These are phyloP conservation scores for Oryza brachyantha DNA, from an alignment of 176 grass and related monocot species.

Conservation along the genomic window DNA sequence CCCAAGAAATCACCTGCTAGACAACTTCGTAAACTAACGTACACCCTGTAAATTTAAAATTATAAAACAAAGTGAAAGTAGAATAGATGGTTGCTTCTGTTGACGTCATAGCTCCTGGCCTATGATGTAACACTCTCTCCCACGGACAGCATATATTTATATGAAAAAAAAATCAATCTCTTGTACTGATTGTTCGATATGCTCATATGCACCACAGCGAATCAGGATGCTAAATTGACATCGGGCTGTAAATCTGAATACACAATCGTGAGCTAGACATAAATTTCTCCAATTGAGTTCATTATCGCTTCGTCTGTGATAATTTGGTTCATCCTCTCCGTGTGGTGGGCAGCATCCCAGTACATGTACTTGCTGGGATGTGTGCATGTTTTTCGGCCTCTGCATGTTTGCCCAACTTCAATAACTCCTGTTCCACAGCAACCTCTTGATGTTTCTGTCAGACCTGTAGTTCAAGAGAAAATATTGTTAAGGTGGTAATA, in stretches of 20 bases:
- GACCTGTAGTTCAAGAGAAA: conserved; percentile 33
- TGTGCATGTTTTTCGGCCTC: conserved; percentile 47
- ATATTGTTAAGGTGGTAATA: not conserved
- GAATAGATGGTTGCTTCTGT: not conserved
- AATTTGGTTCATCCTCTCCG: conserved; percentile 64
- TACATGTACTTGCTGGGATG: conserved; percentile 64
- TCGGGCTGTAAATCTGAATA: not conserved
- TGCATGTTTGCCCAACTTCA: conserved; percentile 68
- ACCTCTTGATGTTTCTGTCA: conserved; percentile 53
- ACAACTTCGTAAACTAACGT: not conserved
- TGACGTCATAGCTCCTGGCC: not conserved
- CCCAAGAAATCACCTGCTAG: not conserved
- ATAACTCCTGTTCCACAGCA: conserved; percentile 61
- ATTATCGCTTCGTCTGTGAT: conserved; percentile 36
- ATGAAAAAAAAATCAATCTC: not conserved
- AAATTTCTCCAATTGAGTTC: conserved; percentile 36
- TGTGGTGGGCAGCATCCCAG: conserved; percentile 77
- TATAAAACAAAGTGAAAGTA: not conserved
- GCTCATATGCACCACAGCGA: not conserved
- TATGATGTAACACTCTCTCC: not conserved
- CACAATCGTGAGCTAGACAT: conserved; percentile 16
- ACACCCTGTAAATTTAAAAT: not conserved
- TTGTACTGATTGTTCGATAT: not conserved
- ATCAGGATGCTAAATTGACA: conserved; percentile 3
- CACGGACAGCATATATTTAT: not conserved